A percentile compares a stretch with the other conserved stretches of the same genome.
Evolutionary conservation across 345 rosid genomes (phyloP).

Genomic region (Eucalyptus pumila): DNA sequence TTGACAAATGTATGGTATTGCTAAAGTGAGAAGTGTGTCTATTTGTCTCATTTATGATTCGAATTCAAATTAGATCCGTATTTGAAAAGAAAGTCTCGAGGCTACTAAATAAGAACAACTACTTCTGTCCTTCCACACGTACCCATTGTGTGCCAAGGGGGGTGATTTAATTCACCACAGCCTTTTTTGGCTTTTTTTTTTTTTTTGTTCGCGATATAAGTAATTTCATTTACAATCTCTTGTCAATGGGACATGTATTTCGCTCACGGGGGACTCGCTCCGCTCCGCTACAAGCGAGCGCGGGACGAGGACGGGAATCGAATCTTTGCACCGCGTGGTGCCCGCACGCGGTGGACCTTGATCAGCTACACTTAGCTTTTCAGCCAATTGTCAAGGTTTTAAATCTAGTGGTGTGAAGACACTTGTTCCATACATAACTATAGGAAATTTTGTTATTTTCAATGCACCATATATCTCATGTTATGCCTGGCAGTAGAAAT

Average conservation of each 20-base stretch:
- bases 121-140: not conserved
- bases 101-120: not conserved
- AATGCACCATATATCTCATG: not conserved
- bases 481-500: not conserved
- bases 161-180: not conserved
- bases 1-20: not conserved
- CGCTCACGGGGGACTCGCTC: not conserved
- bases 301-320: not conserved
- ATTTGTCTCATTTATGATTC: not conserved
- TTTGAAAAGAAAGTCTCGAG: not conserved
- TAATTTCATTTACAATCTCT: not conserved
- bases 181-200: not conserved
- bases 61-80: not conserved
- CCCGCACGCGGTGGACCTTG: not conserved
- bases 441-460: not conserved
- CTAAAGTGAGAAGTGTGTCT: not conserved
- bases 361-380: not conserved
- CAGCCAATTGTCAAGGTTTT: not conserved
- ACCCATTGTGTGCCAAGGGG: not conserved
- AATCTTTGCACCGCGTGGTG: not conserved
- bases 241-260: not conserved
- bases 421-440: not conserved
- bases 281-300: not conserved
- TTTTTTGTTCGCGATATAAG: not conserved
- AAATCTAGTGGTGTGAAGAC: not conserved